Evolutionary conservation across 176 grass and related monocot species (phyloP), one percentile per base, ranked within the genome.

Genomic region (Oryza longistaminata): DNA sequence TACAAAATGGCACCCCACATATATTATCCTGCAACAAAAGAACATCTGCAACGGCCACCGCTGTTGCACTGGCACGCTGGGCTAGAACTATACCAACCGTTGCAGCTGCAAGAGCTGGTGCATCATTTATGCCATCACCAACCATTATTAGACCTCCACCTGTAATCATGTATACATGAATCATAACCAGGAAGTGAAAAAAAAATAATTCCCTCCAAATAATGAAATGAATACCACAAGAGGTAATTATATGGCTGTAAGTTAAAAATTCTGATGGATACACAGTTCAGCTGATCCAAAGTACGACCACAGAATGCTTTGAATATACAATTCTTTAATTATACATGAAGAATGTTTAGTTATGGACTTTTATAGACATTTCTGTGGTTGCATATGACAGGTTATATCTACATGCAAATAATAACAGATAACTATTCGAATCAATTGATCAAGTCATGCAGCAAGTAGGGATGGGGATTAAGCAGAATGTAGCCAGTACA

Each of bases 101-200:
- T 82, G 96, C 87, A 83, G 96, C 96, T 44, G 96, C 96, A 60
- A 98, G 93, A 60, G 93, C 96, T 77, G 96, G 96, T 9, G 96
- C 96, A 83, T 98, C 96, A 87, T 98, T 98, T 86, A 98, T 98
- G 76, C 96, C 96, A 88, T 98, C 96, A 72, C 96, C 96, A 7
- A 98, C 96, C 96, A 98, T 98, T 88, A 98, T 98, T 85, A 98
- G 85, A 65, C 96, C 96, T 73, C 91, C 92, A 79, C 85, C 96
- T 98, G 87, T 9, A 87, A 68, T 62, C 6, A 67, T 70, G 84
- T 53, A 85, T 12, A 43, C 65, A 84, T 80, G 29, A 76, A n/a
- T 61, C 82, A 26, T 35, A 35, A 52, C 13, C 14, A 55, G 17
- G 53, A 33, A 12, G 7, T n/a, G 55, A 68, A 14, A 68, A 14